Percentiles rank a stretch among this genome's conserved stretches.
These are phyloP conservation scores for Fraxinus platypoda DNA, from an alignment of 305 asterid genomes.

Conservation along the genomic window DNA sequence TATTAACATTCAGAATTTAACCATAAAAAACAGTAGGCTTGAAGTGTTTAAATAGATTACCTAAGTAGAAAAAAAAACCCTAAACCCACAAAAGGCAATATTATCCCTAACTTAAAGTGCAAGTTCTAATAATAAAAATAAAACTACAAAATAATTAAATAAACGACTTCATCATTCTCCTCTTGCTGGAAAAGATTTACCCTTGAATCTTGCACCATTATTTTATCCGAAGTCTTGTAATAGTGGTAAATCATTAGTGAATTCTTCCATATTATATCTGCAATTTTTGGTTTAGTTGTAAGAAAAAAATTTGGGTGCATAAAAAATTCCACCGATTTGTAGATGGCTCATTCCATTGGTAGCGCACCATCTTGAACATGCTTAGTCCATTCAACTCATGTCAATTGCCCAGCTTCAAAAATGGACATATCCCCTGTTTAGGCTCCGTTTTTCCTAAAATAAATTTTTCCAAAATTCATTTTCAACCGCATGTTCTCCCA, in stretches of 20 bases:
- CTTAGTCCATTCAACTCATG: neutral
- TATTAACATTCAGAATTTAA: neutral
- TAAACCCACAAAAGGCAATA: neutral
- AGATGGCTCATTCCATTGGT: neutral
- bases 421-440: too few species aligned
- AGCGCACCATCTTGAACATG: neutral
- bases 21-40: neutral
- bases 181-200: neutral
- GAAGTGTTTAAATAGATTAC: too few species aligned
- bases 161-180: neutral
- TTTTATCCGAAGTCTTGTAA: neutral
- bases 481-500: too few species aligned
- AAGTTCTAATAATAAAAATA: neutral
- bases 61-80: neutral
- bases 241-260: neutral
- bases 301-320: neutral
- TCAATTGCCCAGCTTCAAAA: neutral
- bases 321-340: neutral
- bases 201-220: neutral
- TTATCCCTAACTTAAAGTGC: neutral
- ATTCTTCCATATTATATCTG: neutral
- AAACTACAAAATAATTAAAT: neutral
- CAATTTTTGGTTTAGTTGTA: neutral
- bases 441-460: too few species aligned
- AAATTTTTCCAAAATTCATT: too few species aligned